Evolutionary conservation across 1,139 yeast genomes (phyloP), one percentile per base, ranked within the genome.

Genomic region (Debaryomycetaceae sp.): DNA sequence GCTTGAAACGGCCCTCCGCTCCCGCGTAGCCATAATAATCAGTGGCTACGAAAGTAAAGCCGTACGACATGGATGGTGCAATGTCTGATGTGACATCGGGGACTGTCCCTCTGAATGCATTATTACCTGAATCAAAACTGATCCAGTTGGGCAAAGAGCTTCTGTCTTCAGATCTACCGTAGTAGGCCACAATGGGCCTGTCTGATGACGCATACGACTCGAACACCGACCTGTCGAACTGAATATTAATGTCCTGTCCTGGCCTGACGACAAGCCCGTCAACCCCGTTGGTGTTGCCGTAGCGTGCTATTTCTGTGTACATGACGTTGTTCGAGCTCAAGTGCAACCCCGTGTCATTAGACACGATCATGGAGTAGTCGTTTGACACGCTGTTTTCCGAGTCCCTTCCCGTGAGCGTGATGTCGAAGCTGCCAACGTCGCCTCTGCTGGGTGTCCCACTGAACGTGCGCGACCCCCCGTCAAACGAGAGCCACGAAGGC

Each of bases 111-210:
- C 81, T 73, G 61, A 90, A 91, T n/a, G 86, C 76, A 50, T 87
- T 66, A 44, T 69, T 72, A 37, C 72, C 68, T 7, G 83, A 61
- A 58, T 87, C 81, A 59, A 91, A 93, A 45, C 66, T 63, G 43
- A 90, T 69, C 99, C 99, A 93, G 56, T 80, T 84, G 24, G 99
- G 99, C 44, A 93, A 74, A 1, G 99, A 95, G 1, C 96, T 78
- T 59, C 93, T 80, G 59, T 88, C 88, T 20, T 75, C 69, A 17
- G 93, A 81, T 51, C 87, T 78, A n/a, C 97, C 97, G 57, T 87
- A 87, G 66, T 85, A 89, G n/a, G 84, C 83, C 22, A 76, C 67
- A 33, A 84, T 78, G 9, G 71, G 59, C 40, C 74, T 60, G 29
- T 71, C 65, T 17, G 81, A 72, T 27, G 77, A 66, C 3, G 70